A percentile compares a stretch with the other conserved stretches of the same genome.
These are phyloP conservation scores for Pisolithus microcarpus DNA, from an alignment of 768 basidiomycete species.

Conservation along the genomic window DNA sequence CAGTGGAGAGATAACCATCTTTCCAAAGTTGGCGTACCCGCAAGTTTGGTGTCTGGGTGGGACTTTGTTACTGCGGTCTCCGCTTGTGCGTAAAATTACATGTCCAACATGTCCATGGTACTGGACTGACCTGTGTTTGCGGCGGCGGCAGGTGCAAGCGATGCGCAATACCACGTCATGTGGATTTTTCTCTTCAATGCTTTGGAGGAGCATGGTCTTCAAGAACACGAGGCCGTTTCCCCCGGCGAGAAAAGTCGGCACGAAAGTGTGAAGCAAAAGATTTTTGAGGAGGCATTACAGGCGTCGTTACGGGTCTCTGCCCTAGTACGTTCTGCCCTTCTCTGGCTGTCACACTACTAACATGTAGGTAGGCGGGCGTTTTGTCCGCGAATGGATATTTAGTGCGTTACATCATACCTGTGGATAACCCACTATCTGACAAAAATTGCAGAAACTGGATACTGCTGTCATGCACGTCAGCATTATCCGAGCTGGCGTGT, in stretches of 20 bases:
- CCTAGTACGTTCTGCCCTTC: slow-evolving; percentile 42
- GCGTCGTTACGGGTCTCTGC: slow-evolving; percentile 84
- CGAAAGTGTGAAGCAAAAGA: slow-evolving; percentile 57
- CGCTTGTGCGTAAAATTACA: slow-evolving; percentile 38
- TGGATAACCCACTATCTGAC: slow-evolving; percentile 8
- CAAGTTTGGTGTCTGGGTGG: slow-evolving; percentile 79
- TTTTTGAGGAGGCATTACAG: slow-evolving; percentile 77
- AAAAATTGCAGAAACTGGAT: slow-evolving; percentile 52
- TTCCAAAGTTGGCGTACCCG: slow-evolving; percentile 76
- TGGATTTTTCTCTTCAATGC: slow-evolving; percentile 83
- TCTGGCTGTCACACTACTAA: neutral
- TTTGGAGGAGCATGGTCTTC: slow-evolving; percentile 77
- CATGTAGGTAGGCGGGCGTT: slow-evolving; percentile 55
- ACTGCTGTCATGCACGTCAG: slow-evolving; percentile 87
- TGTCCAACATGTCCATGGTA: neutral
- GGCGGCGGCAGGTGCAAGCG: slow-evolving; percentile 54
- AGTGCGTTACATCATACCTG: slow-evolving; percentile 35
- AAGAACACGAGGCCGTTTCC: slow-evolving; percentile 38
- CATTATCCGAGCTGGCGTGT: slow-evolving; percentile 74
- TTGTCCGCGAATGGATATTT: slow-evolving; percentile 84
- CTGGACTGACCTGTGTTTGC: neutral
- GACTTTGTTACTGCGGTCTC: slow-evolving; percentile 79
- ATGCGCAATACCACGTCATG: slow-evolving; percentile 87
- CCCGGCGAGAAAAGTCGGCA: slow-evolving; percentile 48
- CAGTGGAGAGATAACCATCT: slow-evolving; percentile 77